Conservation (phyloP, 306 rosid genomes). For the Mucuna pruriens region DNA sequence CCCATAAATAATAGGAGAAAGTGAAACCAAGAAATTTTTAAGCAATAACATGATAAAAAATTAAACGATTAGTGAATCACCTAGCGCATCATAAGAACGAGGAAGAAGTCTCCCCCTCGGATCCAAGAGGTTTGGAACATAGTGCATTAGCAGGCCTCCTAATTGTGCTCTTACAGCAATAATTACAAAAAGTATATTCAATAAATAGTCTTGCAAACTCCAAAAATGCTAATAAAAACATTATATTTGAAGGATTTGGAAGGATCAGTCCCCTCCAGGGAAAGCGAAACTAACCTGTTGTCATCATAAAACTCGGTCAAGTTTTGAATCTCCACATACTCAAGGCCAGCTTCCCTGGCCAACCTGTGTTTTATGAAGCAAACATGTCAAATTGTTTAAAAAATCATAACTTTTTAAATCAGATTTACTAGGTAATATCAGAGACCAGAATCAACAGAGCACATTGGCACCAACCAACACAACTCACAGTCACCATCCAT, state of each 20-base stretch:
- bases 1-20: constrained; percentile 16
- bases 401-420: constrained; percentile 28
- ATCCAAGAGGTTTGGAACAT: constrained; percentile 78
- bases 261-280: constrained; percentile 24
- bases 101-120: constrained; percentile 93
- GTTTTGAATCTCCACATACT: constrained; percentile 94
- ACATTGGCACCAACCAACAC: constrained; percentile 27
- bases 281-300: constrained; percentile 67
- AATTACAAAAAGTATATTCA: constrained; percentile 25
- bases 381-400: constrained; percentile 5
- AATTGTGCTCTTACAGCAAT: constrained; percentile 73
- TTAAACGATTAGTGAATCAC: constrained; percentile 53
- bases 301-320: constrained; percentile 92
- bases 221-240: constrained; percentile 22
- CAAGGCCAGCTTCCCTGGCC: constrained; percentile 98
- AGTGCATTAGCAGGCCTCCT: constrained; percentile 69
- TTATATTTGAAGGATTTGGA: constrained; percentile 25
- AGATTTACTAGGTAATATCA: constrained; percentile 7
- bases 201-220: constrained; percentile 32
- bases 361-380: constrained; percentile 61
- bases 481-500: constrained; percentile 31
- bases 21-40: constrained; percentile 3
- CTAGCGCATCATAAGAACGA: constrained; percentile 83
- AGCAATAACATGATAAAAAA: constrained; percentile 2
- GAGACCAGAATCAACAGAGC: constrained; percentile 5